Evolutionary conservation across 1,284 basidiomycete species (phyloP).

Genomic region (Cutaneotrichosporon sp.): DNA sequence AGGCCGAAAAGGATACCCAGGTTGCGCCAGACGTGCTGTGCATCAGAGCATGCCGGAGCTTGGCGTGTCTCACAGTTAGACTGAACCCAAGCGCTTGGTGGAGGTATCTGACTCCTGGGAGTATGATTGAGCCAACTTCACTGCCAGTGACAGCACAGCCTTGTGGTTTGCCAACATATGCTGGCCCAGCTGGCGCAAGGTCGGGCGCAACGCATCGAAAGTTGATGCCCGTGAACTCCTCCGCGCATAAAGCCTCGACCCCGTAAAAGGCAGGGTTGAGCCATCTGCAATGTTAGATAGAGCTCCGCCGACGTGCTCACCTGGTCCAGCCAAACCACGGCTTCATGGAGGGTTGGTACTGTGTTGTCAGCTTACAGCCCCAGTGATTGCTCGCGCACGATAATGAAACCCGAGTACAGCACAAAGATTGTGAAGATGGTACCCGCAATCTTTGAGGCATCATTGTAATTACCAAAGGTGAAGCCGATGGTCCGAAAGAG

Average conservation of each 20-base stretch:
- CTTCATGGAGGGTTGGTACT: conserved; percentile 34
- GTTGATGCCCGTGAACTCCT: conserved; percentile 49
- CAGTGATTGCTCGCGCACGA: conserved; percentile 2
- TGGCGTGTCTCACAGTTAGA: conserved; percentile 5
- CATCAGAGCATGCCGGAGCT: not conserved
- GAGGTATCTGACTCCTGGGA: conserved; percentile 38
- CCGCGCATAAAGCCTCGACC: conserved; percentile 32
- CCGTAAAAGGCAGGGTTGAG: conserved; percentile 36
- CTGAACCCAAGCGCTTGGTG: conserved; percentile 42
- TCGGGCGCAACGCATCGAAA: conserved; percentile 42
- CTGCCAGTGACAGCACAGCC: conserved; percentile 48
- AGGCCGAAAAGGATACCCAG: conserved; percentile 49
- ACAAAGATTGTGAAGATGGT: conserved; percentile 34
- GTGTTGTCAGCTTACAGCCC: not conserved
- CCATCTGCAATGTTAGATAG: conserved; percentile 12
- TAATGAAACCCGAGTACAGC: conserved; percentile 36
- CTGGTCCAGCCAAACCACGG: conserved; percentile 19
- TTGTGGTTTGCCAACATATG: conserved; percentile 26
- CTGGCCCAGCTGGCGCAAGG: conserved; percentile 46
- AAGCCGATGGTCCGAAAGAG: conserved; percentile 42
- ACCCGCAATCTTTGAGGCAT: conserved; percentile 41
- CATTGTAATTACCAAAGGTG: conserved; percentile 36
- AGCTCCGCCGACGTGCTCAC: not conserved
- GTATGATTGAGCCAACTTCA: conserved; percentile 1
- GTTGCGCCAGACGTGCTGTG: conserved; percentile 49